phyloP scores from a whole-genome alignment of 345 rosid genomes.

The Salix koriyanagi region DNA sequence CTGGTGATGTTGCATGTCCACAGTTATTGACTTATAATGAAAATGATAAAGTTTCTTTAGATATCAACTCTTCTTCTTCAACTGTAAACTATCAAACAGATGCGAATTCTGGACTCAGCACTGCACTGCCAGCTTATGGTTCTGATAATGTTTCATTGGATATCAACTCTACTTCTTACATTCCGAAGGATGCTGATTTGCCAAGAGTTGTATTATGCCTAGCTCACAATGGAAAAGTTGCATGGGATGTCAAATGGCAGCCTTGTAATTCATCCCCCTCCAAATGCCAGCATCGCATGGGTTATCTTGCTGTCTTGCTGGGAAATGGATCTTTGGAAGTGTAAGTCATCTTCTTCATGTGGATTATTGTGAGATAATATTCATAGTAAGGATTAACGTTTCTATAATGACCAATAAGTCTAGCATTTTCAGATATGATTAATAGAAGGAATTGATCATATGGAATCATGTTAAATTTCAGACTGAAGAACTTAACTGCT shows the following conservation, averaged over 20 bases:
- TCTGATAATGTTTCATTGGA: conserved; percentile 22
- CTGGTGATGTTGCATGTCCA: conserved; percentile 13
- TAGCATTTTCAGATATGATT: neutral
- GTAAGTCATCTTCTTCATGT: conserved; percentile 44
- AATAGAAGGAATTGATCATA: neutral
- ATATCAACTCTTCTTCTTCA: neutral
- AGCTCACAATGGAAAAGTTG: conserved; percentile 89
- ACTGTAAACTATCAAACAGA: conserved; percentile 19
- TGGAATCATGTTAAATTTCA: neutral
- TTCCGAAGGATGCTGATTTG: conserved; percentile 47
- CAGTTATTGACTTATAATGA: conserved; percentile 20
- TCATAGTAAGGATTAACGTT: no score
- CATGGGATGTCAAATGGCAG: conserved; percentile 90
- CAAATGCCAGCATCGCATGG: conserved; percentile 58
- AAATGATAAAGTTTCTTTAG: conserved; percentile 21
- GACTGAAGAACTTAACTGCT: neutral
- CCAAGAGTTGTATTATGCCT: conserved; percentile 79
- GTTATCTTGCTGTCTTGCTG: conserved; percentile 84
- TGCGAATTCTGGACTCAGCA: conserved; percentile 21
- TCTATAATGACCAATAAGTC: neutral
- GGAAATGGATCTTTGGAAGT: conserved; percentile 94
- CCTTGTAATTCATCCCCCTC: conserved; percentile 43
- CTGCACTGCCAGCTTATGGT: conserved; percentile 15
- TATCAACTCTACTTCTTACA: conserved; percentile 18
- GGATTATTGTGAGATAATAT: neutral